Evolutionary conservation across 1,284 basidiomycete species (phyloP), one percentile per base, ranked within the genome.

Genomic region (Irpex sp.): DNA sequence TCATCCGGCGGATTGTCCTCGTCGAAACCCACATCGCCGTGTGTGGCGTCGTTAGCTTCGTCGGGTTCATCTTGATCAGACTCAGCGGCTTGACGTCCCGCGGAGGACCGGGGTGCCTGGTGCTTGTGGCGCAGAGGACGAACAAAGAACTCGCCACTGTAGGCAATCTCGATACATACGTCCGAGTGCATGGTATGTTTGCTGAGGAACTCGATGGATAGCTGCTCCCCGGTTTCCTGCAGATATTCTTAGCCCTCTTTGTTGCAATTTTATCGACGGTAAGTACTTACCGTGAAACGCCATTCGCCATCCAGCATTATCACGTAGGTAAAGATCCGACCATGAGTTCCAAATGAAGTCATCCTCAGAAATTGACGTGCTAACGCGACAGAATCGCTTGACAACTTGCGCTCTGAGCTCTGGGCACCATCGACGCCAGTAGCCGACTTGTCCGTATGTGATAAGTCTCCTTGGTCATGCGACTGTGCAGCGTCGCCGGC

Each of bases 171-270:
- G 62, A 70, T 51, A n/a, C 78, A 72, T 11, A 80, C 79, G 66
- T 82, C 78, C 37, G 80, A 77, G 68, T 83, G 82, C 81, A 82
- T 82, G n/a, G 78, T 79, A 66, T 82, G 81, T 66, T 83, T 83
- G 70, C 76, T 79, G 38, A 83, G 72, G 62, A 82, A 70, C 61
- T 81, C 77, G 60, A 82, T 79, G 1, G 79, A 75, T 67, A 82
- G 80, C 69, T 82, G 78, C 60, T 79, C 77, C 1, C 82, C 81
- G 0, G 82, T 83, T 75, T 82, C 80, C 60, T 72, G 59, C 9
- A 34, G 9, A 36, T 17, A 48, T 26, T 26, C 26, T 26, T 26
- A 13, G 34, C 2, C 34, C 15, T 17, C 26, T 59, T 52, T 57
- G 19, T 49, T 4, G 26, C 31, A 48, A 38, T 49, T 19, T 48